Conservation (phyloP, 768 basidiomycete genomes). For the Lepiota venenata region DNA sequence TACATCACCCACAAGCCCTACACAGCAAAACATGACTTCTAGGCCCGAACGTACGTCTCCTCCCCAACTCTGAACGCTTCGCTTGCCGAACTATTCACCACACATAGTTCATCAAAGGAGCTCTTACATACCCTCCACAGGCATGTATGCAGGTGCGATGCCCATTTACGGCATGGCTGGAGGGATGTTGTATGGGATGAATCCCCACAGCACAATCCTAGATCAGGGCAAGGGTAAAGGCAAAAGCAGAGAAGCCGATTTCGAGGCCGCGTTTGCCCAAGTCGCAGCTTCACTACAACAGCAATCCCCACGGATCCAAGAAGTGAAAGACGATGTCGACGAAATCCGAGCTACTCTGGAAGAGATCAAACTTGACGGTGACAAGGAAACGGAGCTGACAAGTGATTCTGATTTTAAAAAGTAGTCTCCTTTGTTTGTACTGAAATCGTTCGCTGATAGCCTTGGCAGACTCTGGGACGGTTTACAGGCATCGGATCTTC, state of each 20-base stretch:
- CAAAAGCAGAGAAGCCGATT: slow-evolving; percentile 73
- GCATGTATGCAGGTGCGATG: slow-evolving; percentile 35
- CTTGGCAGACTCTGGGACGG: slow-evolving; percentile 57
- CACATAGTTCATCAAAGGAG: slow-evolving; percentile 37
- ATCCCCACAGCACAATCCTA: slow-evolving; percentile 18
- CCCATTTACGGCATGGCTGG: slow-evolving; percentile 33
- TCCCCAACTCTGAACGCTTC: neutral
- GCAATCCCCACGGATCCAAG: slow-evolving; percentile 32
- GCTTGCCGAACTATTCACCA: neutral
- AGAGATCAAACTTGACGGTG: slow-evolving; percentile 28
- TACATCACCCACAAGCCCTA: slow-evolving; percentile 18
- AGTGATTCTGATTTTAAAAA: slow-evolving; percentile 57
- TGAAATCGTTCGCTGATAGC: slow-evolving; percentile 1
- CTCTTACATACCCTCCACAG: slow-evolving; percentile 32
- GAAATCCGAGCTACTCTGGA: slow-evolving; percentile 44
- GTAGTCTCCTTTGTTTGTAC: slow-evolving; percentile 24
- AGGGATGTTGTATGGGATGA: slow-evolving; percentile 30
- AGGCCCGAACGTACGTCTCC: slow-evolving; percentile 36
- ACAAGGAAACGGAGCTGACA: slow-evolving; percentile 21
- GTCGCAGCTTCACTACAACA: slow-evolving; percentile 44
- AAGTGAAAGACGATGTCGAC: slow-evolving; percentile 42
- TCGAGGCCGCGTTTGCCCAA: slow-evolving; percentile 83
- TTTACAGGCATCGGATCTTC: slow-evolving; percentile 52
- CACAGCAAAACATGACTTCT: slow-evolving; percentile 31
- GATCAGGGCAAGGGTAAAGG: slow-evolving; percentile 66